Conservation (phyloP, 306 rosid species). For the Rosa lucieae region DNA sequence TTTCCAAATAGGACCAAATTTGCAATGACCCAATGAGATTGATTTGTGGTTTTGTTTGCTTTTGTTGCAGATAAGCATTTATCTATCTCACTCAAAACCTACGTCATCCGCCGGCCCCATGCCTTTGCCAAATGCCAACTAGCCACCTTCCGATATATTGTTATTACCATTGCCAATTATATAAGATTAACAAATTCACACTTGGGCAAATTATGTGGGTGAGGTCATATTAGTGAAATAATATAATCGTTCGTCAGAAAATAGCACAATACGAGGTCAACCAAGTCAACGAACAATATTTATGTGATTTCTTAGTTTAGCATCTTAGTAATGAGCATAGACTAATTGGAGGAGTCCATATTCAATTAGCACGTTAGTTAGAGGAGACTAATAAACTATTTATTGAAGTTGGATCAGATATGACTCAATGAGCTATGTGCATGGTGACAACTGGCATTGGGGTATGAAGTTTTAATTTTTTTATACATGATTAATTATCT, state of each 20-base stretch:
- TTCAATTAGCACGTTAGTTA: background rate
- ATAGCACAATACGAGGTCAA: conserved; percentile 46
- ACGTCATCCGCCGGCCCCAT: conserved; percentile 20
- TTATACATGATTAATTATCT: background rate
- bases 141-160: conserved; percentile 7
- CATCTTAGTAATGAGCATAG: background rate
- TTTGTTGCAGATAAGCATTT: conserved; percentile 43
- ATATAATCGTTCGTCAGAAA: background rate
- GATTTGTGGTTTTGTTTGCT: conserved; percentile 29
- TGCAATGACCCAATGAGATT: background rate
- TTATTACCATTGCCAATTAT: too few relatives aligned
- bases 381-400: background rate
- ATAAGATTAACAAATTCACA: background rate
- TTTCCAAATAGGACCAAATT: conserved; percentile 3
- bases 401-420: too few relatives aligned
- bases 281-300: conserved; percentile 31
- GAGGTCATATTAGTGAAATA: background rate
- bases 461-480: background rate
- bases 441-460: background rate
- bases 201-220: background rate
- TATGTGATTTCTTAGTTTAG: background rate
- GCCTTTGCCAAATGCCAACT: conserved; percentile 18
- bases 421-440: background rate
- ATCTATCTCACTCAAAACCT: conserved; percentile 25
- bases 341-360: background rate